Base-by-base conservation (phyloP, 2,329 filamentous ascomycete genomes). In the Lasiodiplodia gonubiensis region DNA sequence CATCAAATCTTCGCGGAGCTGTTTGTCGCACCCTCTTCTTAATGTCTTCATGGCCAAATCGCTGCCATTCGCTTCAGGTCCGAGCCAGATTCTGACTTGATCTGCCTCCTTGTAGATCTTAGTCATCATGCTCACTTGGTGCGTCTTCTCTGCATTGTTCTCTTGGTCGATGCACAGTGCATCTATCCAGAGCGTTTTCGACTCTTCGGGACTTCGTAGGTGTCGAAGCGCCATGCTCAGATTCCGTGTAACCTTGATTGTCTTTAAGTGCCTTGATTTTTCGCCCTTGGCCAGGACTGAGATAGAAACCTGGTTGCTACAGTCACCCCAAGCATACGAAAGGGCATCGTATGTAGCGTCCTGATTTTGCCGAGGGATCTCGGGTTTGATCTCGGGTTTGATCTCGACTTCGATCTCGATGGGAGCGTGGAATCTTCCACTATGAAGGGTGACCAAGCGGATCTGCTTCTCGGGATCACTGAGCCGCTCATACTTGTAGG, bases 91-190 rank as follows among this genome's bases (percentile, higher is more conserved):
- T 3, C 72, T 66, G 2, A 73, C 70, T 4, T 66, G 48, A 7
- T 51, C 66, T 3, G 73, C 72, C 12, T 54, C 60, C 35, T 64
- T 70, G 71, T 76, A 79, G 51, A 80, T 76, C 5, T 75, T 54
- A 11, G 74, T 72, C 76, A 79, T 79, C 35, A 79, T 74, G 4
- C 69, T 70, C 4, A 80, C 74, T 67, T 79, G 78, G 23, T 74
- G 69, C 3, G 68, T 70, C 25, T 74, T 74, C 51, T 80, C 77
- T 7, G 63, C 52, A 21, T 70, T 53, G 66, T 79, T 72, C 1
- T 68, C 53, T 66, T 79, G 77, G 42, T 79, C 76, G 64, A 80
- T 79, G 57, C 75, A 73, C 7, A 73, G 18, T 18, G 68, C 71
- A 25, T 75, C 72, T 11, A 70, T 70, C 76, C 77, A 79, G 25